Base-by-base conservation (phyloP, 2,329 filamentous ascomycete species). In the Aspergillus sclerotialis region DNA sequence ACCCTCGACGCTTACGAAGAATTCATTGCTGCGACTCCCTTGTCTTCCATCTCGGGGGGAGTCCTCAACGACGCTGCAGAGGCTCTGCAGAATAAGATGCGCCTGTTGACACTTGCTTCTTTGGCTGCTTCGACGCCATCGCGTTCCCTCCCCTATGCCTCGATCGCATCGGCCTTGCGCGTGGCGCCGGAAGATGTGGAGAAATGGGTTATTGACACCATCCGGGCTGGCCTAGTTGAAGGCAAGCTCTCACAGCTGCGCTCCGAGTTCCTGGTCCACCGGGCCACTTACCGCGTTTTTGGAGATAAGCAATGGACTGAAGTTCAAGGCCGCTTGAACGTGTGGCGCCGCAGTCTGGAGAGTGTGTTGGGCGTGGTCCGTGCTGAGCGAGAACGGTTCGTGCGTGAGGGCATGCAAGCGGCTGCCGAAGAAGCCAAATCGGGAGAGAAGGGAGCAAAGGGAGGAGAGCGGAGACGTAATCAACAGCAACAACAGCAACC, bases 181-280 rank as follows among this genome's bases (percentile, higher is more conserved):
- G 80, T 98, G 36, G 80, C 86, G 29, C 58, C 69, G 30, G 80
- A 84, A 45, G 87, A 96, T 44, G 87, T 96, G 27, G 92, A 98
- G 74, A 84, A 90, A 75, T 98, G 92, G 92, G 87, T 93, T 48
- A 98, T 98, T 55, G 92, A 98, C 62, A 89, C 93, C 49, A 95
- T 98, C 67, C 86, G 92, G 49, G 87, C 89, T 30, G 88, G 89
- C 21, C 79, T 98, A 24, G 86, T 98, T 33, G 92, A 98, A 71
- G 92, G 92, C 60, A 94, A 94, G 69, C 79, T 98, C 49, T 92
- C 84, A 39, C 92, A 98, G 70, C 76, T 90, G 60, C 88, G 87
- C 61, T 78, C 86, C 60, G 84, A 90, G 44, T 96, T 98, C 75
- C 75, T 95, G 35, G 87, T 98, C 43, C 92, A 98, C 73, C 81